These are phyloP conservation scores for Picea sitchensis DNA, from an alignment of 75 land plant species.

Conservation along the genomic window DNA sequence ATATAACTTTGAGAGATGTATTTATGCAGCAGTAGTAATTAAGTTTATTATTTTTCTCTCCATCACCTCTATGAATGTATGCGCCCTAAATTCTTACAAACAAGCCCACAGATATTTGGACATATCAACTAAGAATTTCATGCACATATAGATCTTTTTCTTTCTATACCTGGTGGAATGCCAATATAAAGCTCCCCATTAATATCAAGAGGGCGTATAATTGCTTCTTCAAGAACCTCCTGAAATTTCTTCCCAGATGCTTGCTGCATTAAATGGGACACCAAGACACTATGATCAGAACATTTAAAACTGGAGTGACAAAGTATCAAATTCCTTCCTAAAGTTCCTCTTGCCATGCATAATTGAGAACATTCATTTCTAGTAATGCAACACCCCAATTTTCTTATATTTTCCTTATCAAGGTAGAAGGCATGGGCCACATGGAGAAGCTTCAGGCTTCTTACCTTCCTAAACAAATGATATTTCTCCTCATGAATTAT, in stretches of 20 bases:
- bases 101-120: neutral
- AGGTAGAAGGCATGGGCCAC: neutral
- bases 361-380: neutral
- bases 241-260: slow-evolving; percentile 87
- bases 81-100: too few species aligned
- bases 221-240: slow-evolving; percentile 78
- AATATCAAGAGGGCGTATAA: slow-evolving; percentile 65
- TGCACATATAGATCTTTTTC: neutral
- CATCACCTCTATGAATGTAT: too few species aligned
- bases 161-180: slow-evolving; percentile 78
- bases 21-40: too few species aligned
- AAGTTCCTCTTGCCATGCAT: neutral
- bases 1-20: too few species aligned
- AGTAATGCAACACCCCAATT: neutral
- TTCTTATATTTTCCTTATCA: neutral
- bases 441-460: neutral
- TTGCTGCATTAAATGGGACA: slow-evolving; percentile 38
- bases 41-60: too few species aligned
- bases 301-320: neutral
- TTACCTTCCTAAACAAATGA: neutral
- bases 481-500: neutral
- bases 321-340: neutral
- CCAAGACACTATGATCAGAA: slow-evolving; percentile 9
- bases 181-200: slow-evolving; percentile 92
- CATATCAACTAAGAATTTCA: neutral